Percentiles rank a stretch among this genome's conserved stretches.
These are phyloP conservation scores for Aspergillus fischeri DNA, from an alignment of 2,329 filamentous ascomycete species.

Conservation along the genomic window DNA sequence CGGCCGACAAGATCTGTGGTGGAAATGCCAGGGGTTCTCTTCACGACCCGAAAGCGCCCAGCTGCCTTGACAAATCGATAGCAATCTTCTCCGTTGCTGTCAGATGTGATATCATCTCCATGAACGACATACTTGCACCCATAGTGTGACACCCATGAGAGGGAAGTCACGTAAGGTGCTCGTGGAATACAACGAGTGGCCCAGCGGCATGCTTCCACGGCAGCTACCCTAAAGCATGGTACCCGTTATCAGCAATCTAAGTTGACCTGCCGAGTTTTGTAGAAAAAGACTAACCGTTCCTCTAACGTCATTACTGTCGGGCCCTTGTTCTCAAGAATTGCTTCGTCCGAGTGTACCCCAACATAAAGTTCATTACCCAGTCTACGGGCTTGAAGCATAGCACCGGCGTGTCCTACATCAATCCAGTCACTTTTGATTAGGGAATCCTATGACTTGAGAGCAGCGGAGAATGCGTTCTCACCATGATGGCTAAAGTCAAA, in stretches of 20 bases:
- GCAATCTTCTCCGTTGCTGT: conserved; percentile 89
- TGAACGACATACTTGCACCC: conserved; percentile 95
- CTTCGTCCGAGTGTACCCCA: conserved; percentile 92
- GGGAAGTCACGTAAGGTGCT: conserved; percentile 90
- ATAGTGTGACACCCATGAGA: conserved; percentile 92
- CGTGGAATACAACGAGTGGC: conserved; percentile 76
- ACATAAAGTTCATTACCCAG: conserved; percentile 85
- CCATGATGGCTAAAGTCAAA: conserved; percentile 99
- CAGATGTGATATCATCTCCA: conserved; percentile 94
- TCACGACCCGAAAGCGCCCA: conserved; percentile 91
- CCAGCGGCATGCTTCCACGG: conserved; percentile 94
- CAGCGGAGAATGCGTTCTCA: conserved; percentile 34
- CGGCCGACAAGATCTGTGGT: conserved; percentile 97
- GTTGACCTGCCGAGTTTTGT: neutral
- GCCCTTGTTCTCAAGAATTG: conserved; percentile 94
- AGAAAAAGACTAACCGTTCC: conserved; percentile 60
- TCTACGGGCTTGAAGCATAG: conserved; percentile 92
- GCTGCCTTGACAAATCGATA: conserved; percentile 97
- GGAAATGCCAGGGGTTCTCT: conserved; percentile 91
- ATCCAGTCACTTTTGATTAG: conserved; percentile 5
- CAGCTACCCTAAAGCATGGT: conserved; percentile 60
- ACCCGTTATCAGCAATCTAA: conserved; percentile 1
- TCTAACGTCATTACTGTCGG: conserved; percentile 93
- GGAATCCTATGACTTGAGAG: neutral
- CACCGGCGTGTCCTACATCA: conserved; percentile 80